phyloP scores from a whole-genome alignment of 2,329 filamentous ascomycete genomes.

The Diaporthe capsici region DNA sequence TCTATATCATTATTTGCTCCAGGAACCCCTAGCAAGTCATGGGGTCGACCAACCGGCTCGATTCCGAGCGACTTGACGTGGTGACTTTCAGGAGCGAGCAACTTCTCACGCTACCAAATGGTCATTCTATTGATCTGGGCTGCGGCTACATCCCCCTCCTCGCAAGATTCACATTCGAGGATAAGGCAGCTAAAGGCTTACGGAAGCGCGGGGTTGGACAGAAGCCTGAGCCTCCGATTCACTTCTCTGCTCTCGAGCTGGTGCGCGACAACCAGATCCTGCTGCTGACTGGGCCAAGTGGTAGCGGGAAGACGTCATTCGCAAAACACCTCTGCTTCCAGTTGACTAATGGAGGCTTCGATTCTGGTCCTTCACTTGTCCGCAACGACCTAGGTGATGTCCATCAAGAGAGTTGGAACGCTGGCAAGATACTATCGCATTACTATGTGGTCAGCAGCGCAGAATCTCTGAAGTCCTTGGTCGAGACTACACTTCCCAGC shows the following conservation, averaged over 20 bases:
- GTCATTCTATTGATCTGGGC: not conserved
- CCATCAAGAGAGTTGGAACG: not conserved
- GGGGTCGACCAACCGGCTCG: not conserved
- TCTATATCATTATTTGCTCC: not conserved
- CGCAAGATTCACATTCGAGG: not conserved
- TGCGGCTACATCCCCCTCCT: not conserved
- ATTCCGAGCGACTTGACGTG: fast-evolving
- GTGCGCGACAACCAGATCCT: not conserved
- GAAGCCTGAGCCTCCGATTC: not conserved
- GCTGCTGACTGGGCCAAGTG: not conserved
- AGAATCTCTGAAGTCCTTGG: not conserved
- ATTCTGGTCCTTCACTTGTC: not conserved
- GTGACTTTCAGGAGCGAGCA: not conserved
- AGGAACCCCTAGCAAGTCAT: not conserved
- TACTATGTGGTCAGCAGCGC: not conserved
- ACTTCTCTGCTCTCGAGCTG: conserved; percentile 6
- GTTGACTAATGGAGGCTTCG: not conserved
- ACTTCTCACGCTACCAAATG: not conserved
- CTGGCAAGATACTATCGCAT: not conserved
- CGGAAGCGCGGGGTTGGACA: not conserved
- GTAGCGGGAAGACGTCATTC: not conserved
- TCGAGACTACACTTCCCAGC: not conserved
- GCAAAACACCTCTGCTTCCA: not conserved
- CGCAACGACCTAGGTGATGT: not conserved
- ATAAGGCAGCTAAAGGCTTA: not conserved